Conservation (phyloP, 257 asterid genomes). For the Solanum ossicruentum region DNA sequence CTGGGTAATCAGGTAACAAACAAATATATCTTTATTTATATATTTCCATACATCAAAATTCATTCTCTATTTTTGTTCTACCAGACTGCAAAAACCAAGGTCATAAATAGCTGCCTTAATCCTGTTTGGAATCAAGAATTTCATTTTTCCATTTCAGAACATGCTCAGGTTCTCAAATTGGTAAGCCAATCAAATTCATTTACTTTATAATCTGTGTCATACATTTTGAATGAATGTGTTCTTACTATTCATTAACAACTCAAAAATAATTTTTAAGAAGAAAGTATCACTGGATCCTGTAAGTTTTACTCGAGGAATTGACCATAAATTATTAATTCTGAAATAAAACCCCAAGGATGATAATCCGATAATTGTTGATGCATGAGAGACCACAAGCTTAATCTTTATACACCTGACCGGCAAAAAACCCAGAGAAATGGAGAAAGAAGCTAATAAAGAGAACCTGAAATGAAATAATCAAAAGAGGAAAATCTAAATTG, state of each 20-base stretch:
- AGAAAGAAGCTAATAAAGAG: not conserved
- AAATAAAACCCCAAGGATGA: not conserved
- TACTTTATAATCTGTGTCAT: not conserved
- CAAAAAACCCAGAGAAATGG: not conserved
- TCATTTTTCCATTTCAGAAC: constrained; percentile 26
- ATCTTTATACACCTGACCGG: not conserved
- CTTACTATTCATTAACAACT: not conserved
- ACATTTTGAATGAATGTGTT: not conserved
- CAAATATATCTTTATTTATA: not conserved
- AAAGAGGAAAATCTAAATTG: not conserved
- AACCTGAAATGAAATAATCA: not conserved
- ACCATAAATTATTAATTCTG: not conserved
- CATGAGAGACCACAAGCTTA: not conserved
- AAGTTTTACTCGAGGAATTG: not conserved
- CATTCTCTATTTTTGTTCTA: not conserved
- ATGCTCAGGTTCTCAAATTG: constrained; percentile 24
- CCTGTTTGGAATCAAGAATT: constrained; percentile 47
- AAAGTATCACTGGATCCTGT: not conserved
- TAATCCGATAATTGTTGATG: not conserved
- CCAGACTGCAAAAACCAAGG: constrained; percentile 38
- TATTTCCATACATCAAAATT: too few relatives aligned
- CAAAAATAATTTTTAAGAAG: not conserved
- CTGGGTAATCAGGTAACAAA: constrained; percentile 28
- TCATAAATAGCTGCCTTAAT: constrained; percentile 29
- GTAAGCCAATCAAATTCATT: not conserved